phyloP scores from a whole-genome alignment of 768 basidiomycete species.

The Astraeus odoratus region DNA sequence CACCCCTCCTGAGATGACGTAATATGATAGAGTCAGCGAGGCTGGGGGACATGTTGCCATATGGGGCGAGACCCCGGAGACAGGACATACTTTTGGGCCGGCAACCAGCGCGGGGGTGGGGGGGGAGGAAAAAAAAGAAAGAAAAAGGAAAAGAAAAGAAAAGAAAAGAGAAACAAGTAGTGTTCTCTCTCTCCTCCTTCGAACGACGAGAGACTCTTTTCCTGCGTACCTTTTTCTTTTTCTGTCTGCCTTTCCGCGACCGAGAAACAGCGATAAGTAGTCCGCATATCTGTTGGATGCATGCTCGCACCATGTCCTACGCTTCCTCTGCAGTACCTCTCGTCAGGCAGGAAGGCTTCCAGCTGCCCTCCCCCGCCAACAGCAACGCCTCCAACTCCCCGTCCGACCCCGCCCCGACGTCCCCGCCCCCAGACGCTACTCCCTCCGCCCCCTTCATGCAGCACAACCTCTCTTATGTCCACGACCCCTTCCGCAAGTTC shows the following conservation, averaged over 20 bases:
- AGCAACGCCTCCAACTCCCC: conserved; percentile 14
- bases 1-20: background rate
- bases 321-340: conserved; percentile 4
- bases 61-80: background rate
- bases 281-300: too few species aligned
- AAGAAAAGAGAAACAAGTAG: too few species aligned
- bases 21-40: background rate
- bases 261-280: too few species aligned
- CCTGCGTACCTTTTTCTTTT: too few species aligned
- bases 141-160: too few species aligned
- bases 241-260: too few species aligned
- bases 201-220: too few species aligned
- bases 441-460: conserved; percentile 37
- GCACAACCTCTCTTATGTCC: conserved; percentile 39
- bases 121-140: too few species aligned
- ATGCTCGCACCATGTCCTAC: background rate
- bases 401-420: conserved; percentile 16
- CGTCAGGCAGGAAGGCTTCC: conserved; percentile 70
- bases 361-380: conserved; percentile 43
- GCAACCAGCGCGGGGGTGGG: background rate
- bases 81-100: too few species aligned
- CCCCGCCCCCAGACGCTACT: conserved; percentile 21
- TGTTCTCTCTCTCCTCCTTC: background rate
- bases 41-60: background rate
- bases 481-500: conserved; percentile 52